phyloP scores from a whole-genome alignment of 2,329 filamentous ascomycete genomes.

The Botrytis porri region DNA sequence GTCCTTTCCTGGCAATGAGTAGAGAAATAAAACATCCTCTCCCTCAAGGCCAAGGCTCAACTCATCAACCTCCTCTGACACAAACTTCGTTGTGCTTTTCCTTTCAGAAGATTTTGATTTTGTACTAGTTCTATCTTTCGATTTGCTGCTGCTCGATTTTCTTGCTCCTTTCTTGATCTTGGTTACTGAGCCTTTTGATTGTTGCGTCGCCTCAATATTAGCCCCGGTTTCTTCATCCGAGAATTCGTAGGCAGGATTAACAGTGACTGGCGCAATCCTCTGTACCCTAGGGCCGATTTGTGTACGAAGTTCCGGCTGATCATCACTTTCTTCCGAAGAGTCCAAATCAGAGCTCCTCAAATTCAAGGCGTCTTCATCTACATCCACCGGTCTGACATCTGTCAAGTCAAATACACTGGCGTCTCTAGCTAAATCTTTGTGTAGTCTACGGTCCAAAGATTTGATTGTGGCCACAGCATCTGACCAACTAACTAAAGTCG shows the following conservation, averaged over 20 bases:
- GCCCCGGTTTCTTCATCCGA: conserved; percentile 19
- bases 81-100: background rate
- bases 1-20: conserved; percentile 22
- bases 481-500: conserved; percentile 35
- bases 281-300: background rate
- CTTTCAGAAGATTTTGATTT: conserved; percentile 16
- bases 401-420: conserved; percentile 21
- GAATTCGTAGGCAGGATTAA: conserved; percentile 8
- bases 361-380: conserved; percentile 2
- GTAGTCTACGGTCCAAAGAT: conserved; percentile 32
- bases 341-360: conserved; percentile 1
- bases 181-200: background rate
- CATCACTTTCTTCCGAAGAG: background rate
- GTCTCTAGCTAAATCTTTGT: conserved; percentile 34
- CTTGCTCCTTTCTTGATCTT: background rate
- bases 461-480: conserved; percentile 34
- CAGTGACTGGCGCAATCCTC: background rate
- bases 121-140: background rate
- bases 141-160: background rate
- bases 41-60: conserved; percentile 27
- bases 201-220: background rate
- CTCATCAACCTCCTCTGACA: conserved; percentile 33
- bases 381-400: conserved; percentile 4
- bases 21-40: conserved; percentile 30
- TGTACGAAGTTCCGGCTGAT: conserved; percentile 5